A percentile compares a stretch with the other conserved stretches of the same genome.
Conservation (phyloP, 495 filamentous ascomycete species). For the Podospora bellae-mahoneyi region DNA sequence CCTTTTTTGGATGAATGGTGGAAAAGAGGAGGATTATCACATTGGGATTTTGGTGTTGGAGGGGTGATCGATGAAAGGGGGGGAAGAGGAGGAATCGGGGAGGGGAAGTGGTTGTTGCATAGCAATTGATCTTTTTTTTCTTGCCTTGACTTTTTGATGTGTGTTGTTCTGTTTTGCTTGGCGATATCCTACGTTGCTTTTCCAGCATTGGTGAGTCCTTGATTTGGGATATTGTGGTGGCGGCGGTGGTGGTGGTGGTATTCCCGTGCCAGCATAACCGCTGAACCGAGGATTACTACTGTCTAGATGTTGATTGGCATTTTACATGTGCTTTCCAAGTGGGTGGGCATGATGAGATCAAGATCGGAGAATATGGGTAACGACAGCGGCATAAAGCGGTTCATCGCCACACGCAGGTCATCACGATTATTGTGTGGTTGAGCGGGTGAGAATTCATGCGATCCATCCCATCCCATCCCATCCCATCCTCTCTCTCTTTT, state of each 20-base stretch:
- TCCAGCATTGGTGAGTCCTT: too few relatives aligned
- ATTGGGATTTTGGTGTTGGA: neutral
- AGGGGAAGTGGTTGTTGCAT: neutral
- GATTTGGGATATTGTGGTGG: too few relatives aligned
- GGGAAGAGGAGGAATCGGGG: neutral
- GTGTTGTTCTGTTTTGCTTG: neutral
- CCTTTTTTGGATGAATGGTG: neutral
- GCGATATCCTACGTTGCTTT: too few relatives aligned
- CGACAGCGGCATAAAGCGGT: neutral
- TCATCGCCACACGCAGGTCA: neutral
- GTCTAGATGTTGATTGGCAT: neutral
- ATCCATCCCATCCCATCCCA: neutral
- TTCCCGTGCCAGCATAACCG: neutral
- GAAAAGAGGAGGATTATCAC: conserved; percentile 12
- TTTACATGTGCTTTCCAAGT: neutral
- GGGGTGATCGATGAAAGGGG: neutral
- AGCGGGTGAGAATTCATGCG: neutral
- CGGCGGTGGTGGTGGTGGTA: too few relatives aligned
- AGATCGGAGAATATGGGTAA: neutral
- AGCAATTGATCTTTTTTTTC: neutral
- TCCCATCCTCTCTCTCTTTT: neutral
- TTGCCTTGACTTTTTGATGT: neutral
- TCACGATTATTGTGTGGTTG: neutral
- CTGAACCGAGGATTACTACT: neutral
- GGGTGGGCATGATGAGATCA: neutral